phyloP scores from a whole-genome alignment of 148 eudicot species.

The Drosera capensis region DNA sequence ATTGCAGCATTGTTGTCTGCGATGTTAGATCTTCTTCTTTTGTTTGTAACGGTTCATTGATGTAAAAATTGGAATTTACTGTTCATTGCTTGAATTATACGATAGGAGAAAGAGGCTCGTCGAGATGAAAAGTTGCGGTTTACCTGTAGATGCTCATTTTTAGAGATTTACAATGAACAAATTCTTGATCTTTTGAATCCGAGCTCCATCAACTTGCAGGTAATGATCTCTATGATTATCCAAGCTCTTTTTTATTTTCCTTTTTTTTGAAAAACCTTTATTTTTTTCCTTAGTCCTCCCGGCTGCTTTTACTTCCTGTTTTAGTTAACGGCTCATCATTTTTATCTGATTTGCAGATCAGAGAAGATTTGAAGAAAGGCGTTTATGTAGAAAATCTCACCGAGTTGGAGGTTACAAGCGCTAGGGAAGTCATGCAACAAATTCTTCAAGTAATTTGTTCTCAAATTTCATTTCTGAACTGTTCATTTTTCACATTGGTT shows the following conservation, averaged over 20 bases:
- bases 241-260: too few relatives aligned
- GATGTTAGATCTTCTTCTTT: neutral
- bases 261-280: neutral
- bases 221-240: conserved; percentile 4
- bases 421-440: conserved; percentile 85
- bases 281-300: neutral
- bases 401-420: conserved; percentile 60
- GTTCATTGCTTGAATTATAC: conserved; percentile 7
- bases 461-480: neutral
- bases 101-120: conserved; percentile 87
- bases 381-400: conserved; percentile 91
- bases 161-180: conserved; percentile 95
- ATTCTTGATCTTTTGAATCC: conserved; percentile 92
- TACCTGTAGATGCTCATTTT: conserved; percentile 88
- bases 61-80: neutral
- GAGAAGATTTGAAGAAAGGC: conserved; percentile 91
- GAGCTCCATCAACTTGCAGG: conserved; percentile 77
- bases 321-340: neutral
- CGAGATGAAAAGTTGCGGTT: conserved; percentile 79
- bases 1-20: neutral
- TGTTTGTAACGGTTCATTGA: neutral
- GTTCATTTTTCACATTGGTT: neutral
- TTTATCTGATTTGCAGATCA: conserved; percentile 30
- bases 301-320: conserved; percentile 5
- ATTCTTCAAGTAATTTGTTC: conserved; percentile 47